Base-by-base conservation (phyloP, 208 protist species). In the Leishmania guyanensis region DNA sequence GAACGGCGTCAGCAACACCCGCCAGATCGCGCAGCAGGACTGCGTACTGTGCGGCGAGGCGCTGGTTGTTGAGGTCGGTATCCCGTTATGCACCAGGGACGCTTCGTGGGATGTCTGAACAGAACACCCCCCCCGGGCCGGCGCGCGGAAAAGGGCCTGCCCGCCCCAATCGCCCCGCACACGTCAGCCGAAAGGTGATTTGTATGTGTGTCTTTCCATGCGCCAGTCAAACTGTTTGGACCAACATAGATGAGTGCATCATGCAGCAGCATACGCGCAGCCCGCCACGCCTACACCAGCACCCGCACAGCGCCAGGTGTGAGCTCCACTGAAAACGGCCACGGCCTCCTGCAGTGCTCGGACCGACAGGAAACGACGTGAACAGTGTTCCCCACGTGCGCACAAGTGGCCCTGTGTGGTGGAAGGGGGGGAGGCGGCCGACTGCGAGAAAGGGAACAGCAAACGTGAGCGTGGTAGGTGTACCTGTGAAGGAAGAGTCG, bases 31-130 rank as follows among this genome's bases (percentile, higher is more conserved):
- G 2, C 78, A 88, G 62, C 78, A 88, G n/a, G 91, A 97, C 62
- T 97, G 93, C 76, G 93, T 95, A 8, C 64, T 97, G 5, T 97
- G 93, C 64, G 93, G 92, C 73, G 93, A 97, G 69, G 89, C 90
- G 14, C 77, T 86, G 33, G 90, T 97, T 39, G 77, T 97, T 14
- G 90, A 95, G 74, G 80, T 95, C 53, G 89, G 88, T 68, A 88
- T 92, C 58, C 90, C 89, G 1, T 75, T 96, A 26, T 96, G 82
- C 82, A 75, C 79, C 3, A 79, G 84, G 58, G 81, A 88, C 74
- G 78, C 86, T 17, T 89, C 89, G 53, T 94, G 86, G 90, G 76
- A 58, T n/a, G 53, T 89, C 16, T 90, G 36, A 39, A 39, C 1
- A 39, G 36, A 39, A 39, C 36, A 0, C 36, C 36, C 36, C 36